Evolutionary conservation across 306 rosid species (phyloP).

Genomic region (Crotalaria pallida): DNA sequence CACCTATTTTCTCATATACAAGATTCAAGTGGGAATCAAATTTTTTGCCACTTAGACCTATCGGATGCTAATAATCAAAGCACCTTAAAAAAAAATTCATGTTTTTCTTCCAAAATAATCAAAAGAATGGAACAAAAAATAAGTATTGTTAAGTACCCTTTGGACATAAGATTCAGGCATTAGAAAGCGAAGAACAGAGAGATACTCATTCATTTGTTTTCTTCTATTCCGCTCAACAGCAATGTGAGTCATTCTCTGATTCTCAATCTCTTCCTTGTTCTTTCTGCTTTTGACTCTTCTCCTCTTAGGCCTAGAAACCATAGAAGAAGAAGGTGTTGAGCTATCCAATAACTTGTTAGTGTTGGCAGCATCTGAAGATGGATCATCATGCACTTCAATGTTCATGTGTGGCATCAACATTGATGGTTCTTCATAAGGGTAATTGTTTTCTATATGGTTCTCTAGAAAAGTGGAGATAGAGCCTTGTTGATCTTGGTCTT

Average conservation of each 20-base stretch:
- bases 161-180: conserved; percentile 92
- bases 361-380: conserved; percentile 26
- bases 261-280: conserved; percentile 90
- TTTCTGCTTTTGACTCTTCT: conserved; percentile 58
- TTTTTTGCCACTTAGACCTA: too few species aligned
- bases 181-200: conserved; percentile 77
- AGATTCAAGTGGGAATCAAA: too few species aligned
- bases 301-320: conserved; percentile 49
- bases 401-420: conserved; percentile 24
- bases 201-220: conserved; percentile 92
- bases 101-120: too few species aligned
- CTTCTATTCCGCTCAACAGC: conserved; percentile 93
- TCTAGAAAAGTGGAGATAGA: conserved; percentile 37
- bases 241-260: conserved; percentile 97
- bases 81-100: too few species aligned
- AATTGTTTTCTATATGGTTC: conserved; percentile 45
- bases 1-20: too few species aligned
- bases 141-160: conserved; percentile 49
- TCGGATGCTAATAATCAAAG: too few species aligned
- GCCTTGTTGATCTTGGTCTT: conserved; percentile 11
- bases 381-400: conserved; percentile 25
- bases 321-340: conserved; percentile 10
- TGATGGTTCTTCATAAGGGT: conserved; percentile 20
- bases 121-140: background rate
- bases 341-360: conserved; percentile 22